Evolutionary conservation across 2,329 filamentous ascomycete species (phyloP).

Genomic region (Mollisiaceae sp.): DNA sequence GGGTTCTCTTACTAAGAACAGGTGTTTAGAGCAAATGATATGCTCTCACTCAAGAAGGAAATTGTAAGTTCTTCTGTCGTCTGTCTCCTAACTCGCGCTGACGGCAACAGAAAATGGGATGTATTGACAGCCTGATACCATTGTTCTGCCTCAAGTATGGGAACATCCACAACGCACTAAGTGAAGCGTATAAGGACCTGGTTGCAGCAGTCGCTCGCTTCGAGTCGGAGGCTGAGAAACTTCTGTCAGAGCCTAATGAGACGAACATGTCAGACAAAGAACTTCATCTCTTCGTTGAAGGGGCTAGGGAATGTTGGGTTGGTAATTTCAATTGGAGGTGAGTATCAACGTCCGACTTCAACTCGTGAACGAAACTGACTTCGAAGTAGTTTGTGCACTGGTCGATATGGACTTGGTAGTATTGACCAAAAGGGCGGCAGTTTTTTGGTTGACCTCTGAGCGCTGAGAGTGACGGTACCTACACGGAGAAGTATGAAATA

Average conservation of each 20-base stretch:
- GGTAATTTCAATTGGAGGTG: conserved; percentile 29
- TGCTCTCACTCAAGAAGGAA: conserved; percentile 36
- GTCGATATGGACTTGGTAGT: conserved; percentile 15
- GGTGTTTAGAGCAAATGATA: conserved; percentile 31
- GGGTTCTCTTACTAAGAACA: neutral
- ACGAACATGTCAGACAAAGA: conserved; percentile 18
- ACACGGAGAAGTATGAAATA: no score
- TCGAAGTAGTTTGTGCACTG: conserved; percentile 15
- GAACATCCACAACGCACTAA: conserved; percentile 19
- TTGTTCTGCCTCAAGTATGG: conserved; percentile 11
- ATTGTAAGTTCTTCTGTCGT: conserved; percentile 19
- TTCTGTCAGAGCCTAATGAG: conserved; percentile 11
- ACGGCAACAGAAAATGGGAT: conserved; percentile 9
- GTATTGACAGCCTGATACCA: conserved; percentile 25
- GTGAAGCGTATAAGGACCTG: conserved; percentile 18
- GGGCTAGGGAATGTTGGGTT: conserved; percentile 20
- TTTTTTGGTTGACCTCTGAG: conserved; percentile 13
- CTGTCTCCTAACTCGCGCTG: neutral
- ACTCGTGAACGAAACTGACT: neutral
- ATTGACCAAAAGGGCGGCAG: conserved; percentile 21
- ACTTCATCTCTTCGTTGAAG: conserved; percentile 21
- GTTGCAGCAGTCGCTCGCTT: conserved; percentile 18
- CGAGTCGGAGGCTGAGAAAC: conserved; percentile 14
- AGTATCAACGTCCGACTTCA: neutral
- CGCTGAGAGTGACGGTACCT: neutral